phyloP scores from a whole-genome alignment of 2,329 filamentous ascomycete genomes.

The Biscogniauxia marginata region DNA sequence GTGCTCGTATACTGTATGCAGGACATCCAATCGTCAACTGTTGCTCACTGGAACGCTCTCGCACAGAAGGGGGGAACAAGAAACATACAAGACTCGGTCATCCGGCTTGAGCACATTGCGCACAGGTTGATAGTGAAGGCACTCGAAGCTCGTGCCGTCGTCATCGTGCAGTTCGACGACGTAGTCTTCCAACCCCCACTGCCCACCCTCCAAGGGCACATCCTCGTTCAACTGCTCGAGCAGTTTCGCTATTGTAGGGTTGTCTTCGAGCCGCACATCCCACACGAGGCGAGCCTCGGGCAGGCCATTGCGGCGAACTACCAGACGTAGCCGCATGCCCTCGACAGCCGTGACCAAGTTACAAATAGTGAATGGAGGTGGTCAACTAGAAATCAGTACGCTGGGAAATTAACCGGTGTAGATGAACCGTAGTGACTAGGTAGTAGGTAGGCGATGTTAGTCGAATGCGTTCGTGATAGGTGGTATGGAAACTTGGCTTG shows the following conservation, averaged over 20 bases:
- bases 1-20: slow-evolving; percentile 66
- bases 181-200: slow-evolving; percentile 91
- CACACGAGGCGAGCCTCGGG: slow-evolving; percentile 73
- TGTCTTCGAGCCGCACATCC: slow-evolving; percentile 55
- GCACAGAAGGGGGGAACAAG: slow-evolving; percentile 16
- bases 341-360: slow-evolving; percentile 26
- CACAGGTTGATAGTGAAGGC: slow-evolving; percentile 79
- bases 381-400: no score
- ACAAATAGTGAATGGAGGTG: no score
- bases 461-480: no score
- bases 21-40: background rate
- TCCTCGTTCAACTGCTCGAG: slow-evolving; percentile 76
- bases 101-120: slow-evolving; percentile 72
- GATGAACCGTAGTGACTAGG: no score
- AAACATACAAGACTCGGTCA: slow-evolving; percentile 72
- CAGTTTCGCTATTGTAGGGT: slow-evolving; percentile 72
- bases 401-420: no score
- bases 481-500: no score
- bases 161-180: slow-evolving; percentile 67
- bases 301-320: slow-evolving; percentile 70
- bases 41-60: background rate
- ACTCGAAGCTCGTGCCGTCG: slow-evolving; percentile 70
- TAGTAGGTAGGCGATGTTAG: no score
- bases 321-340: slow-evolving; percentile 69
- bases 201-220: slow-evolving; percentile 74